Evolutionary conservation across 2,329 filamentous ascomycete species (phyloP), one percentile per base, ranked within the genome.

Genomic region (Curvularia sp.): DNA sequence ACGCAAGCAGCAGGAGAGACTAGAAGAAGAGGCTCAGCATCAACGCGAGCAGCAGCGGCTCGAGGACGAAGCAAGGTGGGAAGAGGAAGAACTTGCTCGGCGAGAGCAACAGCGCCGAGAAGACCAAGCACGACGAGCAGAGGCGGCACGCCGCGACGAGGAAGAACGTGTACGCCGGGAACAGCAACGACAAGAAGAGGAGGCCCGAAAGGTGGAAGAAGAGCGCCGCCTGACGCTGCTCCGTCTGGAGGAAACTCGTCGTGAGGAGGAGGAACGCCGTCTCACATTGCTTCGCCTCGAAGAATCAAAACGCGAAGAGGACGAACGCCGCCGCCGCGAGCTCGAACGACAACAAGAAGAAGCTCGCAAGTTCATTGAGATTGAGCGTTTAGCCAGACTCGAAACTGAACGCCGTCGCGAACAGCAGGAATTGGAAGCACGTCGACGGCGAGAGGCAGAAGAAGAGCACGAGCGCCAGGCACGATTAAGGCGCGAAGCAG

Each of bases 1-100:
- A 18, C 69, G 69, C 5, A 75, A 70, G 56, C 69, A 78, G 47
- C 65, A 77, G 62, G 70, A 67, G 4, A 65, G 66, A 38, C 56
- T 60, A 10, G 69, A 74, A 20, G 67, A 73, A 15, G 67, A 71
- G 39, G 67, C 70, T 4, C 59, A 60, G 12, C 64, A 62, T 22
- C 65, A 60, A 13, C 64, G 63, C 31, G 66, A 69, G 39, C 63
- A 67, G 48, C 61, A 64, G 46, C 56, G 56, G 15, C 61, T 53
- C 18, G 63, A 68, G 12, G 68, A 69, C 2, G 69, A 69, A 43
- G 35, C 55, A 38, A 67, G 64, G 2, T 49, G 53, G 49, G 58
- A 69, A 31, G 68, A 71, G 8, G 65, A 65, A 20, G 48, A 50
- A 10, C 48, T 26, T 62, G 65, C 31, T 66, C 48, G 63, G 15